These are phyloP conservation scores for Ilyonectria robusta DNA, from an alignment of 2,329 filamentous ascomycete species.

Conservation along the genomic window DNA sequence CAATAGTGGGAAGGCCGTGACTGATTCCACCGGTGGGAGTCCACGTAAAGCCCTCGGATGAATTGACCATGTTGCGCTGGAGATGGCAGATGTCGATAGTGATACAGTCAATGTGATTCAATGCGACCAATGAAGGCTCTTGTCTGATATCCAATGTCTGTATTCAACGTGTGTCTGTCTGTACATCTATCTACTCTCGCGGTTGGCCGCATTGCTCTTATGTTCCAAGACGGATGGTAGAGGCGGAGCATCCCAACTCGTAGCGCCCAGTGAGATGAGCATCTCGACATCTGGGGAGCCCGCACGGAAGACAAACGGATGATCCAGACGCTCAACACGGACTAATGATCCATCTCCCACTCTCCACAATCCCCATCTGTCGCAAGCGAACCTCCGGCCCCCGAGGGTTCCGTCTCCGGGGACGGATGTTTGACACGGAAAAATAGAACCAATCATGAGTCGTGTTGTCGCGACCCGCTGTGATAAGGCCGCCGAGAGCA, in stretches of 20 bases:
- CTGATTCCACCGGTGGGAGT: slow-evolving; percentile 12
- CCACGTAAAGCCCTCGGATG: slow-evolving; percentile 28
- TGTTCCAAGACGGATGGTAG: not conserved
- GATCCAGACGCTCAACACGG: not conserved
- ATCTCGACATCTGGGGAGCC: not conserved
- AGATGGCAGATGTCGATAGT: not conserved
- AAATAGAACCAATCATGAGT: slow-evolving; percentile 19
- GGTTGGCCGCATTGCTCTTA: not conserved
- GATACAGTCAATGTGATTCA: not conserved
- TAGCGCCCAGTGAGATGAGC: not conserved
- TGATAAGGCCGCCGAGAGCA: not conserved
- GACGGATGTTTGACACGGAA: slow-evolving; percentile 11
- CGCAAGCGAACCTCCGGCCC: not conserved
- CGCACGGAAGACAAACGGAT: not conserved
- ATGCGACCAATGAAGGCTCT: not conserved
- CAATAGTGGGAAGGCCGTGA: slow-evolving; percentile 22
- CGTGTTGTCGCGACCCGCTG: not conserved
- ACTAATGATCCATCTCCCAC: not conserved
- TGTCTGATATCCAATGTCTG: not conserved
- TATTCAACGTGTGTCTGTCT: not conserved
- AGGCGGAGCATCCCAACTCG: not conserved
- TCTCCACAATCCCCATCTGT: not conserved
- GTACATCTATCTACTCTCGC: not conserved
- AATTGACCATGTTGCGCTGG: slow-evolving; percentile 8
- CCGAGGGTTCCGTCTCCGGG: not conserved